A percentile compares a stretch with the other conserved stretches of the same genome.
Evolutionary conservation across 352 stramenopile species (phyloP).

Genomic region (Phytophthora citrophthora): DNA sequence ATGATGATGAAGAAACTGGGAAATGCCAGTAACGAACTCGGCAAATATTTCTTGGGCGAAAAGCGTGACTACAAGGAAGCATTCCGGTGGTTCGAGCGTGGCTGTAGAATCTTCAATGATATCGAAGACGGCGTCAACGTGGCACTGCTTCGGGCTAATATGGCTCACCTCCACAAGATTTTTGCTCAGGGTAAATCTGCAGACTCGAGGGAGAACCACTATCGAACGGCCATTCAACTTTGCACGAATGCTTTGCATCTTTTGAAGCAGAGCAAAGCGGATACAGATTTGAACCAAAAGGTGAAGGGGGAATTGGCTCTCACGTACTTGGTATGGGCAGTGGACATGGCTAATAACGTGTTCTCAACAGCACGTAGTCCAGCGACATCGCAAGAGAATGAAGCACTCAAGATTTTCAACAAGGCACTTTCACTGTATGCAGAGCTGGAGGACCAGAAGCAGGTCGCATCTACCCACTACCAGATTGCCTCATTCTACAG

Average conservation of each 20-base stretch:
- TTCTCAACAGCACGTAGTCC: conserved; percentile 13
- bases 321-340: conserved; percentile 83
- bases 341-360: conserved; percentile 54
- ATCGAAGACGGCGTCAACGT: conserved; percentile 89
- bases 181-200: conserved; percentile 63
- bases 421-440: conserved; percentile 78
- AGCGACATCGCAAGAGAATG: conserved; percentile 47
- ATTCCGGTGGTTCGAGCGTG: conserved; percentile 82
- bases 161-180: conserved; percentile 88
- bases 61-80: conserved; percentile 58
- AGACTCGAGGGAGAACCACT: conserved; percentile 55
- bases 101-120: conserved; percentile 79
- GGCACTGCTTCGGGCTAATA: conserved; percentile 79
- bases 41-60: conserved; percentile 67
- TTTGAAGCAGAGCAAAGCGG: conserved; percentile 75
- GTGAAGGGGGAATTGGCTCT: conserved; percentile 85
- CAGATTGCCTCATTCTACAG: conserved; percentile 86
- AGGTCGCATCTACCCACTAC: conserved; percentile 83
- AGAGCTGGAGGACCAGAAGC: conserved; percentile 74
- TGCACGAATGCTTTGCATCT: conserved; percentile 68
- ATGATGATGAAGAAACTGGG: conserved; percentile 88
- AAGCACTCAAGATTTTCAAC: conserved; percentile 68
- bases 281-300: conserved; percentile 64
- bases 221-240: conserved; percentile 63
- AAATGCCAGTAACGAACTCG: conserved; percentile 86